Evolutionary conservation across 2,329 filamentous ascomycete genomes (phyloP), one percentile per base, ranked within the genome.

Genomic region (Monosporascus sp.): DNA sequence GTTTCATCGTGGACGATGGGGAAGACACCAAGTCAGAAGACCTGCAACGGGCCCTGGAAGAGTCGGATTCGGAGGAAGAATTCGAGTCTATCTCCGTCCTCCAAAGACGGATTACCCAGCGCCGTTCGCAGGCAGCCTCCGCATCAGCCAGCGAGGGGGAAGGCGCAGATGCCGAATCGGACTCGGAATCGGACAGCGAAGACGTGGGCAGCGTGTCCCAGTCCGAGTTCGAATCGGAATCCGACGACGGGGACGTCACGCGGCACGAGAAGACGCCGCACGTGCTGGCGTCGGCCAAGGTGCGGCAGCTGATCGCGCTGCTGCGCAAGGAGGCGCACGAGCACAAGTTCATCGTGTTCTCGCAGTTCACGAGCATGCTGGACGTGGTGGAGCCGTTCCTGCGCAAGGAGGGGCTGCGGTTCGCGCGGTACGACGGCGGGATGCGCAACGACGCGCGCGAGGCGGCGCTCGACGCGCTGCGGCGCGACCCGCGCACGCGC

Each of bases 331-430:
- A 99, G 70, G 85, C 86, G 0, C 75, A 79, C 2, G 79, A 90
- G 55, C 90, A 96, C 79, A 99, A 99, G 68, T 96, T 96, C 67
- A 99, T 99, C 64, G 91, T 99, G 58, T 99, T 99, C 73, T 96
- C 91, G 1, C 90, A 97, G 65, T 99, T 99, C 73, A 99, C 94
- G 0, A 94, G 90, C 0, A 99, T 99, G 94, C 84, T 99, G 46
- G 89, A 97, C 73, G 85, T 97, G 27, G 86, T 99, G 57, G 91
- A 97, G 68, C 94, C 94, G 2, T 97, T 97, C 72, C 78, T 99
- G 55, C 79, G 80, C 46, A 80, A 84, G 48, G 85, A 87, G 15
- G 83, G 85, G 15, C 87, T 96, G 70, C 81, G 80, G 56, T 96
- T 88, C 67, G 89, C 89, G 17, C 88, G 94, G 51, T 99, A 99